Evolutionary conservation across 176 grass and related monocot species (phyloP), one percentile per base, ranked within the genome.

Genomic region (Poa pratensis): DNA sequence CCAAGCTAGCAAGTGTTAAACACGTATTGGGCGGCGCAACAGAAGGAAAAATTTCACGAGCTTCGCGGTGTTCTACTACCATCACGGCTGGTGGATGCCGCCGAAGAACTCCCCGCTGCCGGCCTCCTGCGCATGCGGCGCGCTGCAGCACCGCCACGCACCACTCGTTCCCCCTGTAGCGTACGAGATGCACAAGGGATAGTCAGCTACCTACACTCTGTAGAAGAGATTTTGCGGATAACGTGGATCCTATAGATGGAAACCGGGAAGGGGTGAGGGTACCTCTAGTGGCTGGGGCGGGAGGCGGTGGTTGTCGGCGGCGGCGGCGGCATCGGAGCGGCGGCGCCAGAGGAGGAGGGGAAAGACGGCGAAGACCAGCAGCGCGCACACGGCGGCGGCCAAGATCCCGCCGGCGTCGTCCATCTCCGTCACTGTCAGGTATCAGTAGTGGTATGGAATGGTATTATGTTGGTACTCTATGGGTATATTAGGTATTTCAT

Each of bases 101-200:
- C 81, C 19, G 92, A 90, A 49, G 94, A 85, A 51, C 86, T 89
- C 11, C 68, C 86, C 37, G 66, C 88, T 73, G 88, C 85, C 14
- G 86, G 85, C 60, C 96, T 88, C 55, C 93, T 84, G n/a, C 91
- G 91, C 96, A 95, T 98, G 48, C 96, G 92, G 32, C 91, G 89
- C 39, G 70, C 83, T 5, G 82, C 86, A 18, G 73, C 82, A 55
- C 88, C 81, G 3, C 80, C 86, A 64, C 51, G 91, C 15, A 92
- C 67, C 34, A 95, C 95, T 74, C 90, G 87, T 40, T 92, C 96
- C 72, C 77, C 93, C 93, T 98, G 62, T n/a, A 51, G 59, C 8
- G 57, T 11, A 80, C 24, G 76, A 77, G 46, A 37, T 49, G 39
- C 8, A 24, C 3, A 54, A 57, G 30, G 54, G 17, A 60, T 83